A percentile compares a stretch with the other conserved stretches of the same genome.
These are phyloP conservation scores for Barnettozyma wickerhamii DNA, from an alignment of 805 yeast genomes.

Conservation along the genomic window DNA sequence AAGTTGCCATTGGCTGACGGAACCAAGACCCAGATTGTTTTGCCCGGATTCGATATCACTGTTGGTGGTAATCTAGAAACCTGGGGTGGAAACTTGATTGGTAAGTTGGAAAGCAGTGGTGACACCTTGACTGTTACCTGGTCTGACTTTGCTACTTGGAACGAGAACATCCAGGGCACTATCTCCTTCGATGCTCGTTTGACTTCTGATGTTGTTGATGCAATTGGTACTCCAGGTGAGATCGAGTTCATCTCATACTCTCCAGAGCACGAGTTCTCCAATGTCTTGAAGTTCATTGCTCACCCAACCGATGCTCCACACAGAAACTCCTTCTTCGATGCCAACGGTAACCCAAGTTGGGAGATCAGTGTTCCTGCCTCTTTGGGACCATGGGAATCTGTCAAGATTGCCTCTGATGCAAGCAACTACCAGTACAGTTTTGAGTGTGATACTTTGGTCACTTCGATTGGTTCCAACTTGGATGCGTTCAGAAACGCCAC, in stretches of 20 bases:
- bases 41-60: constrained; percentile 6
- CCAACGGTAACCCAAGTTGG: constrained; percentile 8
- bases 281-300: constrained; percentile 2
- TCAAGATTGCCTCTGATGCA: not conserved
- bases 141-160: constrained; percentile 3
- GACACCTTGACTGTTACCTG: constrained; percentile 2
- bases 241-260: constrained; percentile 3
- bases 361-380: constrained; percentile 9
- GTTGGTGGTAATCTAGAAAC: not conserved
- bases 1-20: constrained; percentile 6
- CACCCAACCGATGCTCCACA: constrained; percentile 7
- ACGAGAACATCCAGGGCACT: constrained; percentile 7
- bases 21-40: constrained; percentile 4
- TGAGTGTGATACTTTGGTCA: not conserved
- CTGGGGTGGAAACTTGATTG: not conserved
- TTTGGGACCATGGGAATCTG: constrained; percentile 9
- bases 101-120: not conserved
- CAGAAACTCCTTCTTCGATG: constrained; percentile 5
- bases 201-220: not conserved
- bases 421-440: constrained; percentile 2
- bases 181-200: constrained; percentile 4
- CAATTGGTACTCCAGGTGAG: not conserved
- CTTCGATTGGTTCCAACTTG: constrained; percentile 3
- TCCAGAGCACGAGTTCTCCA: constrained; percentile 3
- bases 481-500: constrained; percentile 8